Base-by-base conservation (phyloP, 768 basidiomycete genomes). In the Tephrocybe sp. region DNA sequence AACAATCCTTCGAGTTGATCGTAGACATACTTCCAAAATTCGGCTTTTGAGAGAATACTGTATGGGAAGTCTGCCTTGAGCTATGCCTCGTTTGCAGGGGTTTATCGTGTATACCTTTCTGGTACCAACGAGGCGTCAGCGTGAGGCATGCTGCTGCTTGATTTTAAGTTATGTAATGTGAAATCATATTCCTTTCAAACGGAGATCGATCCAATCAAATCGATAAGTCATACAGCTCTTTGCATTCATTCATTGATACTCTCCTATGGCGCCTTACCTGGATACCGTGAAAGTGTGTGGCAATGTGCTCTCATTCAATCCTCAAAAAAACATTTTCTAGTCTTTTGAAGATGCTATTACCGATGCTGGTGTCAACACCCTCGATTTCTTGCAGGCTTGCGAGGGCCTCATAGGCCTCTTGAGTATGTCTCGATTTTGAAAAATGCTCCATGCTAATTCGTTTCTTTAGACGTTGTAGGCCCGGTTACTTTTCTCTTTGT, bases 341-440 rank as follows among this genome's bases (percentile, higher is more conserved):
- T 95, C 92, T n/a, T 99, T 93, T 67, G 84, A 85, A 59, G 87
- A 95, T 68, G 96, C 87, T 26, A 77, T 92, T 58, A 90, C 87
- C 49, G 85, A 92, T 59, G 79, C 77, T 60, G 96, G 96, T 54
- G 82, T 98, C 65, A 86, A 98, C 66, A 98, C 97, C 13, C 66
- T 82, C 39, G 74, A 77, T 42, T 99, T 98, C 74, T 78, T 95
- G 60, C 85, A 96, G 60, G 97, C 96, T 7, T 76, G 90, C 1
- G 78, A 89, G 50, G 96, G 93, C 34, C 78, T 99, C 40, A 87
- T 94, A 53, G 85, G 86, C 51, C 72, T 98, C 60, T 97, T 99
- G 66, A 92, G 96, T 97, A 58, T 51, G 81, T 66, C 26, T 41
- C 31, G 42, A 22, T 51, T 13, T n/a, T 9, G 32, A 9, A 26